These are phyloP conservation scores for Botryosphaeria dothidea DNA, from an alignment of 2,329 filamentous ascomycete species.

Conservation along the genomic window DNA sequence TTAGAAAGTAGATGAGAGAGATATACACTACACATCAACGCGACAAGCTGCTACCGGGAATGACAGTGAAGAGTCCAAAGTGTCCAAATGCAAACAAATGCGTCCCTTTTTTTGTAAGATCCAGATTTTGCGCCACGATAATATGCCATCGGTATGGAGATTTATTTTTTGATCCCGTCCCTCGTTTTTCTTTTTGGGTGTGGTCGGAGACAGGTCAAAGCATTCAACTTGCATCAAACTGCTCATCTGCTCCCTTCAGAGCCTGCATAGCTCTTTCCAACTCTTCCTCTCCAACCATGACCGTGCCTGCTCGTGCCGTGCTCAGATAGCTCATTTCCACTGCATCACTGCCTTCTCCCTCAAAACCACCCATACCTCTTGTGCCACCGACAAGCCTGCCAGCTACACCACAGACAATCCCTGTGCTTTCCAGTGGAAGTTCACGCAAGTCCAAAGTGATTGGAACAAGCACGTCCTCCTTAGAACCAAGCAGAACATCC, in stretches of 20 bases:
- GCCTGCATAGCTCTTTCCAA: slow-evolving; percentile 72
- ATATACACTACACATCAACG: not conserved
- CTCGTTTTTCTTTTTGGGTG: not conserved
- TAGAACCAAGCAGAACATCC: slow-evolving; percentile 74
- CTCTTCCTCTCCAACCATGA: slow-evolving; percentile 78
- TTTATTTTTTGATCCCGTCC: no score
- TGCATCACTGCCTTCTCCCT: slow-evolving; percentile 31
- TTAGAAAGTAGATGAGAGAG: no score
- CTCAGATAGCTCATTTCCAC: slow-evolving; percentile 89
- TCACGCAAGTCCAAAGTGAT: slow-evolving; percentile 84
- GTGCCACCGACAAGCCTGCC: slow-evolving; percentile 77
- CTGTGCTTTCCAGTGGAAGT: slow-evolving; percentile 83
- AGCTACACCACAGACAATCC: slow-evolving; percentile 92
- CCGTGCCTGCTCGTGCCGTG: slow-evolving; percentile 83
- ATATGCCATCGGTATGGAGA: no score
- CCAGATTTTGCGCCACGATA: not conserved
- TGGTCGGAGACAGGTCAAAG: not conserved
- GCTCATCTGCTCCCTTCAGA: slow-evolving; percentile 49
- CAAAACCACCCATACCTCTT: slow-evolving; percentile 42
- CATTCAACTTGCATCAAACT: slow-evolving; percentile 20
- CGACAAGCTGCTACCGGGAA: not conserved
- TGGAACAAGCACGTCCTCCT: slow-evolving; percentile 72
- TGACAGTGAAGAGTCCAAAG: not conserved
- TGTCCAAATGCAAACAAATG: not conserved
- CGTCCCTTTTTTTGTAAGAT: no score